Evolutionary conservation across 2,329 filamentous ascomycete species (phyloP).

Genomic region (Aureobasidium sp.): DNA sequence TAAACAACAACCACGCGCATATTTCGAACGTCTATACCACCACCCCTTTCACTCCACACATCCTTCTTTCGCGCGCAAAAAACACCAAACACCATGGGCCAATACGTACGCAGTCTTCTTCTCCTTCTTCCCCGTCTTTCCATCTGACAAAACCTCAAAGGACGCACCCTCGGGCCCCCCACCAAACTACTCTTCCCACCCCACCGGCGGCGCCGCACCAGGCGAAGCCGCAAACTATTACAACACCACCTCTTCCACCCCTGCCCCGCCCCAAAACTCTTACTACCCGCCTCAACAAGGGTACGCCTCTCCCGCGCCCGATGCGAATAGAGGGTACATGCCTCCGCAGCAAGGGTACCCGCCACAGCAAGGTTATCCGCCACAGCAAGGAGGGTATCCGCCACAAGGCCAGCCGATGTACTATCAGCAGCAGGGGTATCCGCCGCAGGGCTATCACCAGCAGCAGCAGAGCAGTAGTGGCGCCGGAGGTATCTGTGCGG

Average conservation of each 20-base stretch:
- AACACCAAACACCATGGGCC: not conserved
- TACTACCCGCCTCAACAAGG: conserved; percentile 17
- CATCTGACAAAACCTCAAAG: conserved; percentile 9
- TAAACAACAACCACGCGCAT: too few relatives aligned
- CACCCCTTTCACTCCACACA: too few relatives aligned
- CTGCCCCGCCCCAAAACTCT: conserved; percentile 17
- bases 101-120: conserved; percentile 12
- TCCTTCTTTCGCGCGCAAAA: not conserved
- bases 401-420: conserved; percentile 31
- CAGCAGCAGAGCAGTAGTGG: conserved; percentile 27
- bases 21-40: not conserved
- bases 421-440: conserved; percentile 33
- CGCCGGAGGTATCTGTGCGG: conserved; percentile 38
- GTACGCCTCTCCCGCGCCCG: conserved; percentile 19
- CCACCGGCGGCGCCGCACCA: conserved; percentile 12
- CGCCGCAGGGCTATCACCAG: conserved; percentile 32
- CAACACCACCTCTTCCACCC: not conserved
- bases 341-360: conserved; percentile 16
- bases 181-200: conserved; percentile 23
- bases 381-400: conserved; percentile 20
- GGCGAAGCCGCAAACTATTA: conserved; percentile 15
- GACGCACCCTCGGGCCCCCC: conserved; percentile 22
- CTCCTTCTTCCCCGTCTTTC: too few relatives aligned
- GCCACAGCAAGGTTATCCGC: conserved; percentile 7
- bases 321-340: conserved; percentile 19